Base-by-base conservation (phyloP, 306 rosid species). In the Prosopis cineraria region DNA sequence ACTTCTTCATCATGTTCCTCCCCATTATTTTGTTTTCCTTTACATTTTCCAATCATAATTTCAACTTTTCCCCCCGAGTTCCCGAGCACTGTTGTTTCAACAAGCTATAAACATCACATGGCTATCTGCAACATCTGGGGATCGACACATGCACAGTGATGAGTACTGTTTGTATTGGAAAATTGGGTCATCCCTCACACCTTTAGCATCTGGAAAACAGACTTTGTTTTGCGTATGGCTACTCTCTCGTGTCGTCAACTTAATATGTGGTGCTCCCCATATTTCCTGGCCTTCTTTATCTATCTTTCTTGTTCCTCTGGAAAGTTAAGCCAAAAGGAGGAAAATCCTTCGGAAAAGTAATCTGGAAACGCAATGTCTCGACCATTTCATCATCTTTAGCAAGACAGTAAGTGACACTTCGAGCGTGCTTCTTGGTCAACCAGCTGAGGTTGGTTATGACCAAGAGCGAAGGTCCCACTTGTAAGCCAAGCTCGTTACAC, bases 111-210 rank as follows among this genome's bases (percentile, higher is more conserved):
- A 67, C 55, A 67, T 37, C 29, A 77, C 39, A 77, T 19, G 41
- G 17, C 60, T 37, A 67, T 52, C 48, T 66, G 44, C 68, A 25
- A 37, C 68, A 19, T 37, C 43, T 65, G 30, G 2, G 71, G 44
- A 64, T 64, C 65, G 66, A 76, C 67, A 60, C 24, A 52, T 3
- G 40, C 36, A 77, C 59, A 68, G 43, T 66, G 29, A 45, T 13
- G n/a, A 48, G 33, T 19, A 76, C 84, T 80, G 70, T 70, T 66
- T 56, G 20, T 78, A 70, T 75, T 85, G 84, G 83, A 71, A 78
- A 78, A 53, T 78, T 78, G 78, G 77, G 81, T 81, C 83, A 81
- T 75, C 85, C 72, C 60, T 48, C 55, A 47, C 24, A 34, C 12
- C 20, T 30, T 20, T 17, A 58, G 53, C 17, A 30, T 27, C 64